Conservation (phyloP, 1,284 basidiomycete species). For the Volvariella surrecta region DNA sequence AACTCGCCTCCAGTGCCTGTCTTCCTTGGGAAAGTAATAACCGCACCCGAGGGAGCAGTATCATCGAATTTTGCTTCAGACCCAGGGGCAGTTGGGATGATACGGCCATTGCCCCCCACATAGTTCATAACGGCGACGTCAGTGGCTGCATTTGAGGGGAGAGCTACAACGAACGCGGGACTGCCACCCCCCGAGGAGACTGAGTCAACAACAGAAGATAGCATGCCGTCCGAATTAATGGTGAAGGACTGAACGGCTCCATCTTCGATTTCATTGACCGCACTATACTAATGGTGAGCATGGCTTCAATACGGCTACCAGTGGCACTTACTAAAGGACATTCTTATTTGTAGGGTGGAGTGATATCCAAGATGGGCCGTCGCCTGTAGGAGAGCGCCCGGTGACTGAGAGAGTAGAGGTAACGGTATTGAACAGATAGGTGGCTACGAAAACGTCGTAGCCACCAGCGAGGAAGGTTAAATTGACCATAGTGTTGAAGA, state of each 20-base stretch:
- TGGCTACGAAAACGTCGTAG: slow-evolving; percentile 50
- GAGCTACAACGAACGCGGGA: slow-evolving; percentile 41
- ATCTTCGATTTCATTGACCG: slow-evolving; percentile 39
- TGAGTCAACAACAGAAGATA: slow-evolving; percentile 39
- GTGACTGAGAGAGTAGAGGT: slow-evolving; percentile 35
- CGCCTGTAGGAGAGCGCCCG: slow-evolving; percentile 40
- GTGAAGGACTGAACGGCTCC: slow-evolving; percentile 50
- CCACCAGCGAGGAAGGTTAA: slow-evolving; percentile 57
- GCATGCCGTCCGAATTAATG: slow-evolving; percentile 33
- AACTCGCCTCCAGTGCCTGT: slow-evolving; percentile 8
- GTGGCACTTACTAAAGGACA: slow-evolving; percentile 45
- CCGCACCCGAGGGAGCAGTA: slow-evolving; percentile 17
- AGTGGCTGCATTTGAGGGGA: slow-evolving; percentile 46
- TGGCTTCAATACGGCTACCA: background rate
- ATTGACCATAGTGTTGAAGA: slow-evolving; percentile 33
- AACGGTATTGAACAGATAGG: slow-evolving; percentile 47
- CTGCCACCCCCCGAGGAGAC: slow-evolving; percentile 39
- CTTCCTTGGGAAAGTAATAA: slow-evolving; percentile 44
- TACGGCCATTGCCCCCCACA: slow-evolving; percentile 42
- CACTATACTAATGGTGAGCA: slow-evolving; percentile 25
- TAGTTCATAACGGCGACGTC: slow-evolving; percentile 58
- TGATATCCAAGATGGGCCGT: slow-evolving; percentile 49
- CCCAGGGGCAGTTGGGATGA: slow-evolving; percentile 40
- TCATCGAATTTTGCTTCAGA: slow-evolving; percentile 33
- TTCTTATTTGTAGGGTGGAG: slow-evolving; percentile 41